These are phyloP conservation scores for Xylaria polymorpha DNA, from an alignment of 2,329 filamentous ascomycete species.

Conservation along the genomic window DNA sequence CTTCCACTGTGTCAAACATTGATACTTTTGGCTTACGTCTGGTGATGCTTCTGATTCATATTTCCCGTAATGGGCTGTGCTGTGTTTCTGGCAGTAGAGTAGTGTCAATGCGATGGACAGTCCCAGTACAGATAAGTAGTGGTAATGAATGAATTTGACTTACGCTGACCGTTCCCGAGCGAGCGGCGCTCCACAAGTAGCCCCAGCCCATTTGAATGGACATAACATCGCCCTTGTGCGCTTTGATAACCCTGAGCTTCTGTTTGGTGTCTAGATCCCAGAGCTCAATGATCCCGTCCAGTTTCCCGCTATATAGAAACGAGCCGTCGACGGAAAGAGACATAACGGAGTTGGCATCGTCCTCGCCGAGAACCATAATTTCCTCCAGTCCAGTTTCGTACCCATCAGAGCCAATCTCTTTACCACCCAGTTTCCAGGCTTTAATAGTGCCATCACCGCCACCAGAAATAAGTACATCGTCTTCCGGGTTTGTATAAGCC, in stretches of 20 bases:
- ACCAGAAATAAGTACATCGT: constrained; percentile 88
- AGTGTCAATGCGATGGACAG: constrained; percentile 18
- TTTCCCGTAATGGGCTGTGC: constrained; percentile 71
- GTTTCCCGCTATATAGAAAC: constrained; percentile 90
- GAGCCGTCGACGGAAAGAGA: constrained; percentile 89
- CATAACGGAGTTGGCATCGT: constrained; percentile 73
- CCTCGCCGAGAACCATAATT: constrained; percentile 72
- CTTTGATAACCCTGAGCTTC: constrained; percentile 85
- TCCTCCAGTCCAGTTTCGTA: constrained; percentile 73
- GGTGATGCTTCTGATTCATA: constrained; percentile 61
- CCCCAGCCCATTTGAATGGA: constrained; percentile 87
- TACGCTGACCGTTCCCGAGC: constrained; percentile 87
- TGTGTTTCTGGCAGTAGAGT: constrained; percentile 66
- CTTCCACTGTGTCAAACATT: constrained; percentile 80
- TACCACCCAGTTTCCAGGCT: constrained; percentile 78
- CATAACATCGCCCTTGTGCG: constrained; percentile 84
- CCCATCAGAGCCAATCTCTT: constrained; percentile 61
- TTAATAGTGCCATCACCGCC: constrained; percentile 95
- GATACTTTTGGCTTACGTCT: constrained; percentile 81
- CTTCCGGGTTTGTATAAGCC: constrained; percentile 74
- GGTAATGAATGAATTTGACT: constrained; percentile 46
- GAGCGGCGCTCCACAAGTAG: constrained; percentile 86
- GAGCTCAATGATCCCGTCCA: constrained; percentile 88
- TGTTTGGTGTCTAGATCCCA: constrained; percentile 98
- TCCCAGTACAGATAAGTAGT: neutral